These are phyloP conservation scores for Hypoxylon sp. DNA, from an alignment of 2,329 filamentous ascomycete genomes.

Conservation along the genomic window DNA sequence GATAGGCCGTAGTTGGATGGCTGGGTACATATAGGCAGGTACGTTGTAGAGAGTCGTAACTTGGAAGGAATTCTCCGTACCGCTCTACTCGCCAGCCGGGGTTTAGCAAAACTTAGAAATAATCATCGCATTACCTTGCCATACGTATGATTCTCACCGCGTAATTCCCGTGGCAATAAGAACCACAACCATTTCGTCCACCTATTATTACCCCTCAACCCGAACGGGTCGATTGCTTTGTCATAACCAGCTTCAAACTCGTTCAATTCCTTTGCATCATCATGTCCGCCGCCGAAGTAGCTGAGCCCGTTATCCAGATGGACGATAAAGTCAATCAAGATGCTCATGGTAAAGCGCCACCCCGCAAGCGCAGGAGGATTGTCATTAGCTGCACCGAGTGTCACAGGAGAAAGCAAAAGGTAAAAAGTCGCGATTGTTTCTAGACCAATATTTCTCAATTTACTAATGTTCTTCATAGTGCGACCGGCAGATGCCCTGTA, in stretches of 20 bases:
- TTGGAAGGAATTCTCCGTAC: constrained; percentile 12
- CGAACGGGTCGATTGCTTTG: constrained; percentile 20
- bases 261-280: constrained; percentile 16
- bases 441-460: background rate
- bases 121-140: constrained; percentile 14
- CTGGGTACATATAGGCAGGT: constrained; percentile 11
- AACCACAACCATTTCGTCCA: constrained; percentile 17
- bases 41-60: constrained; percentile 11
- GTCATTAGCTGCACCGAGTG: constrained; percentile 76
- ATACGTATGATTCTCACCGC: constrained; percentile 34
- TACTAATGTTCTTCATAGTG: constrained; percentile 60
- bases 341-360: constrained; percentile 55
- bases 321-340: constrained; percentile 39
- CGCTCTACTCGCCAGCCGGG: constrained; percentile 6
- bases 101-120: constrained; percentile 10
- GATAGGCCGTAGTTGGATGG: constrained; percentile 8
- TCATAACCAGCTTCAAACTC: constrained; percentile 20
- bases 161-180: constrained; percentile 35
- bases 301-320: constrained; percentile 40
- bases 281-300: constrained; percentile 48
- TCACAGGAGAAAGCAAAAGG: constrained; percentile 75
- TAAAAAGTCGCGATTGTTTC: background rate
- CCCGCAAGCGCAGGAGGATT: constrained; percentile 70
- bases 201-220: constrained; percentile 29
- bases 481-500: constrained; percentile 71